Evolutionary conservation across 148 eudicot species (phyloP).

Genomic region (Polygonum maritimum): DNA sequence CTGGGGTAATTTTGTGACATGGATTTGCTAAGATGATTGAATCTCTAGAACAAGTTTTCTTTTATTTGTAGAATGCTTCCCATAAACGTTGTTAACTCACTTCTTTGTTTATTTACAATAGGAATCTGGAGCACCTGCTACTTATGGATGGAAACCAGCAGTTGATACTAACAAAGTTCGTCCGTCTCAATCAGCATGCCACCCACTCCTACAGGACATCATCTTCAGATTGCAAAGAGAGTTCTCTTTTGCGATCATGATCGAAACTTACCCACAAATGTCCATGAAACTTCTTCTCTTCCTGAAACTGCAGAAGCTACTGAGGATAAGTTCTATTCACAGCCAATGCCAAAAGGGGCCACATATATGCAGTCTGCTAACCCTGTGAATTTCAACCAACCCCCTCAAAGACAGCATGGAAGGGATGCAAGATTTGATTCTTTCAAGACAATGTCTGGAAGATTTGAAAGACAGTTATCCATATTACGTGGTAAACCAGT

Average conservation of each 20-base stretch:
- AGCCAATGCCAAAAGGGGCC: conserved; percentile 14
- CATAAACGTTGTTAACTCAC: background rate
- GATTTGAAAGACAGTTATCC: conserved; percentile 62
- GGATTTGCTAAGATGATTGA: background rate
- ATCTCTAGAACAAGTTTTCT: background rate
- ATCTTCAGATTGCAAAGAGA: background rate
- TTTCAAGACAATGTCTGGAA: conserved; percentile 89
- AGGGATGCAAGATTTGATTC: conserved; percentile 61
- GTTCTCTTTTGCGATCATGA: conserved; percentile 1
- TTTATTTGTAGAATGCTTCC: background rate
- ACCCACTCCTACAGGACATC: conserved; percentile 7
- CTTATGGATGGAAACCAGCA: background rate
- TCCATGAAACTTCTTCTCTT: background rate
- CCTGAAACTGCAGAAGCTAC: background rate
- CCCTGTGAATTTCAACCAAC: conserved; percentile 15
- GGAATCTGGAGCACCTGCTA: conserved; percentile 3
- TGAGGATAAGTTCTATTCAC: conserved; percentile 7
- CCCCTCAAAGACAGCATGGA: conserved; percentile 6
- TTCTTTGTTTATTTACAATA: background rate
- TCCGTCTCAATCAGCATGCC: conserved; percentile 11
- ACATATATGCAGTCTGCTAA: conserved; percentile 20
- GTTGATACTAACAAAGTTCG: background rate
- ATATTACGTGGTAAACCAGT: conserved; percentile 40
- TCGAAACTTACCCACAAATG: conserved; percentile 1
- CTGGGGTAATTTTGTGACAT: background rate